Conservation (phyloP, 768 basidiomycete species). For the Candolleomyces efflorescens region DNA sequence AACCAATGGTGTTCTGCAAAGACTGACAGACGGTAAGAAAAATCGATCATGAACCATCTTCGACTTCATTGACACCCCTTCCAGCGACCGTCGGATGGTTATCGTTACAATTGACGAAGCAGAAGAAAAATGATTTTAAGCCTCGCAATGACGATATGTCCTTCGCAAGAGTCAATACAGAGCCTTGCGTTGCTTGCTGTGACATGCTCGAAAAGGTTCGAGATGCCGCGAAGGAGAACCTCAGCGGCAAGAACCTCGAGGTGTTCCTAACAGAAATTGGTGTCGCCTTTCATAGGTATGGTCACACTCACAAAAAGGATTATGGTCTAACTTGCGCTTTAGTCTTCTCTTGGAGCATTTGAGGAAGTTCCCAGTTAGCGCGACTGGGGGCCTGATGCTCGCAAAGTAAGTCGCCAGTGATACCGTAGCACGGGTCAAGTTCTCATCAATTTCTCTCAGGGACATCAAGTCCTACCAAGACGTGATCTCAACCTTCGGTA, state of each 20-base stretch:
- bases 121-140: slow-evolving; percentile 96
- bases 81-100: slow-evolving; percentile 75
- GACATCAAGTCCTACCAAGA: slow-evolving; percentile 98
- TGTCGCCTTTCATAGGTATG: slow-evolving; percentile 85
- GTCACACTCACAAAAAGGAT: neutral
- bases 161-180: slow-evolving; percentile 91
- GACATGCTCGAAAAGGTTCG: slow-evolving; percentile 80
- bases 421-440: neutral
- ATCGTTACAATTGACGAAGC: slow-evolving; percentile 72
- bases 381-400: slow-evolving; percentile 95
- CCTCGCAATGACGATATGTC: slow-evolving; percentile 94
- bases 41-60: slow-evolving; percentile 2
- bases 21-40: slow-evolving; percentile 70
- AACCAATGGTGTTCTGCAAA: slow-evolving; percentile 76
- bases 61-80: neutral
- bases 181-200: slow-evolving; percentile 85
- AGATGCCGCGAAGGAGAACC: slow-evolving; percentile 65
- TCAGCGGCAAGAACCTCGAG: slow-evolving; percentile 93
- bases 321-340: neutral
- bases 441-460: slow-evolving; percentile 34
- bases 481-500: slow-evolving; percentile 72
- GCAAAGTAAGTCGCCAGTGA: slow-evolving; percentile 72
- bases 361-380: slow-evolving; percentile 94
- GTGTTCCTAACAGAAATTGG: slow-evolving; percentile 92
- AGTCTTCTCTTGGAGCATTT: slow-evolving; percentile 93